phyloP scores from a whole-genome alignment of 352 stramenopile genomes.

The Pythium chondricola region DNA sequence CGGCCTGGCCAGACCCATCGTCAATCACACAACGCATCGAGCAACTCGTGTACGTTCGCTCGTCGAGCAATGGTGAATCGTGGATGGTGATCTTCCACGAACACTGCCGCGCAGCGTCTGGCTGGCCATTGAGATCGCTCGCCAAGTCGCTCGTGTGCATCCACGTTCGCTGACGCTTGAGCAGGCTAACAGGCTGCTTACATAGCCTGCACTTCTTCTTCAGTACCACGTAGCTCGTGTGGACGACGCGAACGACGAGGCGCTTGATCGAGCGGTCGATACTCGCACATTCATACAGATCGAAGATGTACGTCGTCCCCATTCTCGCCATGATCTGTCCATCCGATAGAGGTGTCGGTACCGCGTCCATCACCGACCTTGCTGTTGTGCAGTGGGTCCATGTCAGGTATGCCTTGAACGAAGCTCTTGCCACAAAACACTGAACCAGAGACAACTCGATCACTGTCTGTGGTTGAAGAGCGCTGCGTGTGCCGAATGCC shows the following conservation, averaged over 20 bases:
- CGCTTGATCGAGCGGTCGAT: slow-evolving; percentile 52
- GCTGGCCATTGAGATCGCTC: background rate
- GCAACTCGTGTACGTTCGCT: slow-evolving; percentile 34
- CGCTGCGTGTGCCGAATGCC: slow-evolving; percentile 29
- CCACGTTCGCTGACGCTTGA: slow-evolving; percentile 39
- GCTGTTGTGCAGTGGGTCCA: slow-evolving; percentile 29
- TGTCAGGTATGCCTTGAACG: slow-evolving; percentile 57
- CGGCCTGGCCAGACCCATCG: slow-evolving; percentile 67
- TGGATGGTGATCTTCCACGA: slow-evolving; percentile 29
- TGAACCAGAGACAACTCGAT: slow-evolving; percentile 55
- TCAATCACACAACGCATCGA: slow-evolving; percentile 64
- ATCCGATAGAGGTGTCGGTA: slow-evolving; percentile 6
- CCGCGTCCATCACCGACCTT: background rate
- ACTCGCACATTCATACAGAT: slow-evolving; percentile 30
- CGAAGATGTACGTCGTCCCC: slow-evolving; percentile 29
- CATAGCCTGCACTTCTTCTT: slow-evolving; percentile 64
- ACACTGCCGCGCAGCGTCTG: background rate
- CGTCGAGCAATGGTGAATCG: slow-evolving; percentile 23
- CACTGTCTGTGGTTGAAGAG: slow-evolving; percentile 23
- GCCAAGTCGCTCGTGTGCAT: slow-evolving; percentile 16
- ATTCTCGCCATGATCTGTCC: slow-evolving; percentile 35
- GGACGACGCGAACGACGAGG: slow-evolving; percentile 57
- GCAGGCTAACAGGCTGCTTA: slow-evolving; percentile 35
- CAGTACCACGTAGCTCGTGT: slow-evolving; percentile 68
- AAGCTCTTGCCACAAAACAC: slow-evolving; percentile 44